A percentile compares a stretch with the other conserved stretches of the same genome.
phyloP scores from a whole-genome alignment of 129 eudicot genomes.

The Flaveria bidentis region DNA sequence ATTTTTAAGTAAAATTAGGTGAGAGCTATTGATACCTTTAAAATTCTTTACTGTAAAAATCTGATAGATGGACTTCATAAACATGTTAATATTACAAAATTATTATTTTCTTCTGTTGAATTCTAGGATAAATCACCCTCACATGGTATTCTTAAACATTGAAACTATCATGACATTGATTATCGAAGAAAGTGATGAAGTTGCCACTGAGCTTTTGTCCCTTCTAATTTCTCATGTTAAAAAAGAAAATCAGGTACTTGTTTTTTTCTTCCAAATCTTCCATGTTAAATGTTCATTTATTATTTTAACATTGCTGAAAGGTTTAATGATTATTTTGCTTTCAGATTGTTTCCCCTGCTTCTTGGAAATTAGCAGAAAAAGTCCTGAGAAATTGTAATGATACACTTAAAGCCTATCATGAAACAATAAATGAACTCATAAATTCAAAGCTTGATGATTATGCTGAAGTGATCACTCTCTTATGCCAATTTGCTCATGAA shows the following conservation, averaged over 20 bases:
- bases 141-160: conserved; percentile 50
- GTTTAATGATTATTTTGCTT: conserved; percentile 22
- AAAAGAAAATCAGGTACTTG: conserved; percentile 53
- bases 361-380: conserved; percentile 57
- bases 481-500: conserved; percentile 43
- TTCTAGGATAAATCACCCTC: conserved; percentile 51
- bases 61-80: conserved; percentile 20
- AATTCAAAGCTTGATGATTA: conserved; percentile 42
- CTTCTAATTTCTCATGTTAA: conserved; percentile 55
- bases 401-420: conserved; percentile 42
- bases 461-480: conserved; percentile 52
- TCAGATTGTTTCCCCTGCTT: conserved; percentile 47
- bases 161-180: conserved; percentile 63
- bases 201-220: conserved; percentile 51
- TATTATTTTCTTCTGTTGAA: conserved; percentile 19
- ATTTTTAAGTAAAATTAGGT: conserved; percentile 57
- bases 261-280: neutral
- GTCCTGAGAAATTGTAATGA: conserved; percentile 46
- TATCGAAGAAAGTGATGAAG: conserved; percentile 71
- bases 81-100: neutral
- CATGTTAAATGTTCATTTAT: neutral
- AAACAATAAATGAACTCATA: conserved; percentile 27
- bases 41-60: neutral
- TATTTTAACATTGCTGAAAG: neutral
- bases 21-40: conserved; percentile 23